Conservation (phyloP, 352 stramenopile genomes). For the Phytopythium chamaehyphon region DNA sequence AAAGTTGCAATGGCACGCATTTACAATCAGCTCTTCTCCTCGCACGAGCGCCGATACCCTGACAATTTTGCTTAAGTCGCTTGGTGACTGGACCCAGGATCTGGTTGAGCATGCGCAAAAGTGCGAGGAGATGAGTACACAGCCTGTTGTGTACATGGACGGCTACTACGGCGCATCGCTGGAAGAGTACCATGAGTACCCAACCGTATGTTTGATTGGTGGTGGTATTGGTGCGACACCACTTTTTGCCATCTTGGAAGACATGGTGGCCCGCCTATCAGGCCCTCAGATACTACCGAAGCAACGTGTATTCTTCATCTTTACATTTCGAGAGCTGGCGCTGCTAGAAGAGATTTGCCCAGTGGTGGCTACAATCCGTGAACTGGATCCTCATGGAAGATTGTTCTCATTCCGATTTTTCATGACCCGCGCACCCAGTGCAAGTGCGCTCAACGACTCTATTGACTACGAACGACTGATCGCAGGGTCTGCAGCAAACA, state of each 20-base stretch:
- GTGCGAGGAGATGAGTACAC: slow-evolving; percentile 15
- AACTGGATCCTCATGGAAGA: slow-evolving; percentile 17
- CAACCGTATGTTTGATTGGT: slow-evolving; percentile 38
- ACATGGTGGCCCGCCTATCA: slow-evolving; percentile 26
- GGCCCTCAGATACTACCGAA: slow-evolving; percentile 6
- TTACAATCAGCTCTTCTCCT: slow-evolving; percentile 54
- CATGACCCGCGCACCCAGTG: slow-evolving; percentile 24
- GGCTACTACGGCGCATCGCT: slow-evolving; percentile 51
- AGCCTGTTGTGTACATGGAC: slow-evolving; percentile 45
- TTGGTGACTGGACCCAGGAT: slow-evolving; percentile 47
- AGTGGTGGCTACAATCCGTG: slow-evolving; percentile 20
- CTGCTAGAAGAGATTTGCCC: slow-evolving; percentile 38
- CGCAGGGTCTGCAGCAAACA: background rate
- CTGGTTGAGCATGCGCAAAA: slow-evolving; percentile 30
- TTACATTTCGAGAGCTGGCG: slow-evolving; percentile 35
- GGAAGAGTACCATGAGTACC: slow-evolving; percentile 34
- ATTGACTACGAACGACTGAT: slow-evolving; percentile 25
- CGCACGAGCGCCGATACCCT: slow-evolving; percentile 22
- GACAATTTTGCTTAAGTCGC: slow-evolving; percentile 44
- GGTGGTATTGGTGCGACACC: slow-evolving; percentile 51
- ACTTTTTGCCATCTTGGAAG: slow-evolving; percentile 49
- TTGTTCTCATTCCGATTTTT: slow-evolving; percentile 24
- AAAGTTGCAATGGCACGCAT: slow-evolving; percentile 56
- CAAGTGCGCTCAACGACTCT: slow-evolving; percentile 10
- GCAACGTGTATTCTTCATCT: slow-evolving; percentile 33